Conservation (phyloP, 805 yeast species). For the Metschnikowia lochheadii region DNA sequence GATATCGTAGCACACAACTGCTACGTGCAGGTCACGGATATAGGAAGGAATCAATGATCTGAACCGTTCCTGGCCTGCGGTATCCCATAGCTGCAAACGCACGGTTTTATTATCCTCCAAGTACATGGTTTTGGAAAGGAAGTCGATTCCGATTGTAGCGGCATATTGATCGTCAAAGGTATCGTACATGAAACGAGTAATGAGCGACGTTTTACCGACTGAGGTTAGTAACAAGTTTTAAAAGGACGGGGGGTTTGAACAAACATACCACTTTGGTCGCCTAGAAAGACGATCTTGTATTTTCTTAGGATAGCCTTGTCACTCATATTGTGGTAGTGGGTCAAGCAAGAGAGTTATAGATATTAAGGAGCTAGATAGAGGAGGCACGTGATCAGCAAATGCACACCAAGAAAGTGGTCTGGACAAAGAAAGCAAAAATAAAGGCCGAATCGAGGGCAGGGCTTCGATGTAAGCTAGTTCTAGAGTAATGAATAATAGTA, state of each 20-base stretch:
- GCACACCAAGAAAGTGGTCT: neutral
- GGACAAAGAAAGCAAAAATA: neutral
- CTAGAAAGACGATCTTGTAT: conserved; percentile 88
- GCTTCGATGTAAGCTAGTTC: neutral
- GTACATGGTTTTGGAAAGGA: conserved; percentile 74
- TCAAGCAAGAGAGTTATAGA: neutral
- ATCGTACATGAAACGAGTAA: conserved; percentile 97
- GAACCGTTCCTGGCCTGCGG: conserved; percentile 98
- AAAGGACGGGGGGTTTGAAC: neutral
- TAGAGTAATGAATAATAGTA: neutral
- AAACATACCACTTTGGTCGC: conserved; percentile 81
- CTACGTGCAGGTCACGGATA: conserved; percentile 95
- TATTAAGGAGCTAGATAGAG: neutral
- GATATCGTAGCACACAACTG: conserved; percentile 92
- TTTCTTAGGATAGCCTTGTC: conserved; percentile 49
- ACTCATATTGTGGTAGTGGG: conserved; percentile 15
- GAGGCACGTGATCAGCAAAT: neutral
- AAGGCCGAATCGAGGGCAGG: neutral
- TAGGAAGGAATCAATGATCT: conserved; percentile 92
- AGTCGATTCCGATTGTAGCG: conserved; percentile 96
- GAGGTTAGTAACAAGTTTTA: conserved; percentile 7
- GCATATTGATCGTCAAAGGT: conserved; percentile 94
- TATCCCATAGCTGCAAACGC: conserved; percentile 94
- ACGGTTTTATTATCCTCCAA: conserved; percentile 88
- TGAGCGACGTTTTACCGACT: conserved; percentile 93